These are phyloP conservation scores for Podospora didyma DNA, from an alignment of 495 filamentous ascomycete species.

Conservation along the genomic window DNA sequence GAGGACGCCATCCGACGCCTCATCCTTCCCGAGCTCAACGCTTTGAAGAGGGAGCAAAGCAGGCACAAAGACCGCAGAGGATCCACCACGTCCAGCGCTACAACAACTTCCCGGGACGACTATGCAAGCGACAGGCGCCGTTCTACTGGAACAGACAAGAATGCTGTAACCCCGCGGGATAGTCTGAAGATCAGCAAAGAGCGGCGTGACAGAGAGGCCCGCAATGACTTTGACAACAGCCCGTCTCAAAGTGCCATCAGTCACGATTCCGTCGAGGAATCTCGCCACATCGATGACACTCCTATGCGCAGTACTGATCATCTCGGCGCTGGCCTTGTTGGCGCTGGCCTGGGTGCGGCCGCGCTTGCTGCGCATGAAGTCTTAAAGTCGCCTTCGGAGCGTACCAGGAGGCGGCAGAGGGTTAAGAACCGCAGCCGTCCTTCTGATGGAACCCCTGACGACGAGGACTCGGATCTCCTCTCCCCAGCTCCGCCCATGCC, in stretches of 20 bases:
- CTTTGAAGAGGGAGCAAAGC: constrained; percentile 83
- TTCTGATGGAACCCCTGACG: constrained; percentile 32
- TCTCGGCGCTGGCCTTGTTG: constrained; percentile 35
- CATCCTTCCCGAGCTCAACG: constrained; percentile 87
- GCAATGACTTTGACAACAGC: constrained; percentile 57
- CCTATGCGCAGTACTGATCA: constrained; percentile 35
- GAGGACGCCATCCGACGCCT: constrained; percentile 92
- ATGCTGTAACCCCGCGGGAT: constrained; percentile 28
- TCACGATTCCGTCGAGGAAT: constrained; percentile 34
- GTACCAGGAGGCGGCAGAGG: constrained; percentile 41
- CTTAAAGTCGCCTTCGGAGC: constrained; percentile 38
- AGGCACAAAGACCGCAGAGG: constrained; percentile 53
- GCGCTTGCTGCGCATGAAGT: constrained; percentile 28
- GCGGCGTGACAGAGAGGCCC: constrained; percentile 47
- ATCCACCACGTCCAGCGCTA: constrained; percentile 57
- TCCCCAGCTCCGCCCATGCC: constrained; percentile 69
- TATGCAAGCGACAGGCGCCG: constrained; percentile 44
- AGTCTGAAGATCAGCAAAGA: constrained; percentile 33
- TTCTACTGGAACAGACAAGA: constrained; percentile 28
- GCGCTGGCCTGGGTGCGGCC: constrained; percentile 30
- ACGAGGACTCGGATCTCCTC: constrained; percentile 37
- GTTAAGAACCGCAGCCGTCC: constrained; percentile 37
- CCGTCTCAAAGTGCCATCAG: constrained; percentile 40
- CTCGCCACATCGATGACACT: constrained; percentile 35
- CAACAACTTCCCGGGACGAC: constrained; percentile 57